These are phyloP conservation scores for Cordyceps sp. DNA, from an alignment of 2,329 filamentous ascomycete genomes.

Conservation along the genomic window DNA sequence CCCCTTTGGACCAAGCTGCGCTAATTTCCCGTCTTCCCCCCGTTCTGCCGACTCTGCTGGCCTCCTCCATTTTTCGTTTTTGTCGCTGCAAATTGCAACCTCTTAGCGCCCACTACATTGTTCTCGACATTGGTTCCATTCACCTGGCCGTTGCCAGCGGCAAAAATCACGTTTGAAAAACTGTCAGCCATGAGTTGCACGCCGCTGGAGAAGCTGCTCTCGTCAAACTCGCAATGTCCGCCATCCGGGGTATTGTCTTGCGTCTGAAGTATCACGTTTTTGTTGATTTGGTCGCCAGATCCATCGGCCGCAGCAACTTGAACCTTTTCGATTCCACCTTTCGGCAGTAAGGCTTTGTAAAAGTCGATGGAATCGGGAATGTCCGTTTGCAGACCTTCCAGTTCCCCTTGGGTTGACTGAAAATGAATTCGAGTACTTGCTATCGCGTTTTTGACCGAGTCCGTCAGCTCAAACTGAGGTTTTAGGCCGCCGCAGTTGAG, in stretches of 20 bases:
- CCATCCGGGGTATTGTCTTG: slow-evolving; percentile 37
- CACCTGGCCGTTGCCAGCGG: slow-evolving; percentile 30
- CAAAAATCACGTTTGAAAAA: slow-evolving; percentile 33
- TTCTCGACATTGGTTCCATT: too few species aligned
- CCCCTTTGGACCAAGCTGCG: too few species aligned
- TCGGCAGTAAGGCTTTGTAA: slow-evolving; percentile 29
- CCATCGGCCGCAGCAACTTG: too few species aligned
- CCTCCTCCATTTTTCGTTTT: too few species aligned
- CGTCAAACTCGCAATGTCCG: slow-evolving; percentile 43
- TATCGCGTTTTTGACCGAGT: slow-evolving; percentile 21
- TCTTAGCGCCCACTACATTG: too few species aligned
- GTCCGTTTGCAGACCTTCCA: slow-evolving; percentile 26
- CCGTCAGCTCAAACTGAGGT: slow-evolving; percentile 33
- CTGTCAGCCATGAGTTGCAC: slow-evolving; percentile 38
- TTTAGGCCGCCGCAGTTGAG: slow-evolving; percentile 37
- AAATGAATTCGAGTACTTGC: slow-evolving; percentile 34
- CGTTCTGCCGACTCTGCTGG: too few species aligned
- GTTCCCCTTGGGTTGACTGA: slow-evolving; percentile 36
- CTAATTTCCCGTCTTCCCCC: too few species aligned
- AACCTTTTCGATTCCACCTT: slow-evolving; percentile 22
- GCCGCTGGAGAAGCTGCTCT: slow-evolving; percentile 32
- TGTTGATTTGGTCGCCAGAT: too few species aligned
- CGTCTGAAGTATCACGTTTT: slow-evolving; percentile 36
- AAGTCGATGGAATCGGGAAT: slow-evolving; percentile 33
- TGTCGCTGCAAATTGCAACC: too few species aligned